Evolutionary conservation across 73 alveolate species (phyloP).

Genomic region (Loxodes magnus): DNA sequence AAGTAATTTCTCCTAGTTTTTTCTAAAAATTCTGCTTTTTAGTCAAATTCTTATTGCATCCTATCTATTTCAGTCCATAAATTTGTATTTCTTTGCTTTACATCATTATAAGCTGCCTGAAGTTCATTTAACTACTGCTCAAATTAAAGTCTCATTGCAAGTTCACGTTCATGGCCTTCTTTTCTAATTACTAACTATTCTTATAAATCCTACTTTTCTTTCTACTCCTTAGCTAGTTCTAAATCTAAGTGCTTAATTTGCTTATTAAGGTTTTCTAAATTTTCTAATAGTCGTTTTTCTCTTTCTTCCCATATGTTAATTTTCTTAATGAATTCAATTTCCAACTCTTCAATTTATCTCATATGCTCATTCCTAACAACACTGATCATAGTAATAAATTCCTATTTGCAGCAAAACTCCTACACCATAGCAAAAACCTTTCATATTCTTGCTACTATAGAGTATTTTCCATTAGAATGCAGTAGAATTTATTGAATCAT

Average conservation of each 20-base stretch:
- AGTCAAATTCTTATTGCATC: too few species aligned
- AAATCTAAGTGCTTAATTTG: background rate
- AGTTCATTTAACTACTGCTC: constrained; percentile 8
- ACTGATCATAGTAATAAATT: background rate
- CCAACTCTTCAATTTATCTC: background rate
- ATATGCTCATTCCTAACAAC: background rate
- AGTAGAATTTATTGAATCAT: background rate
- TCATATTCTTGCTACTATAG: background rate
- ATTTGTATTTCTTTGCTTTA: too few species aligned
- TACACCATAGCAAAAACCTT: background rate
- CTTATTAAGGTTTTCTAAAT: background rate
- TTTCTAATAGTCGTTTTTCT: background rate
- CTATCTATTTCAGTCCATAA: too few species aligned
- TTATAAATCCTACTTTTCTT: background rate
- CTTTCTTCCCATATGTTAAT: background rate
- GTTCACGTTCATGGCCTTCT: constrained; percentile 8
- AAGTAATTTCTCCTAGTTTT: too few species aligned
- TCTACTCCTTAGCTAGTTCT: background rate
- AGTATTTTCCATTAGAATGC: background rate
- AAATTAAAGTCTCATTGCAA: background rate
- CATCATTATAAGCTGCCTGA: too few species aligned
- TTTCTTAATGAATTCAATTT: background rate
- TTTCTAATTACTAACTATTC: background rate
- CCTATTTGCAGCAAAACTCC: constrained; percentile 8
- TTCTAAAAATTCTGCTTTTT: too few species aligned